A percentile compares a stretch with the other conserved stretches of the same genome.
phyloP scores from a whole-genome alignment of 1,284 basidiomycete genomes.

The Schizophyllum commune region DNA sequence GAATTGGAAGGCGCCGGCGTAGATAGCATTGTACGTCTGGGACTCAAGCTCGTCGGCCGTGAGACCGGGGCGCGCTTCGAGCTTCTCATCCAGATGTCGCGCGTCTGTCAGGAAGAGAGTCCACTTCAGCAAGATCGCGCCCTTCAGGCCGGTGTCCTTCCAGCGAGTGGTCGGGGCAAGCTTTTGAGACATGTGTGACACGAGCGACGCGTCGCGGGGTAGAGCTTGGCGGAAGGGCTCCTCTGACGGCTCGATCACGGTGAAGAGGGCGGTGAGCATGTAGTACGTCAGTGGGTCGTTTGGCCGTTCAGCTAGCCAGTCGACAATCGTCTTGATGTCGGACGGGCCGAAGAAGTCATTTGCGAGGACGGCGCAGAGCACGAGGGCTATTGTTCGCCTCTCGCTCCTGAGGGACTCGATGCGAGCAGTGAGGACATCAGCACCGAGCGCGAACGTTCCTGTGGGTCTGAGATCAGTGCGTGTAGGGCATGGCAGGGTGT shows the following conservation, averaged over 20 bases:
- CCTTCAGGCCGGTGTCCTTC: slow-evolving; percentile 71
- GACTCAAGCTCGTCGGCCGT: slow-evolving; percentile 74
- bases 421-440: slow-evolving; percentile 56
- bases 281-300: slow-evolving; percentile 67
- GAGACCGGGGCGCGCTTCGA: slow-evolving; percentile 63
- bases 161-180: slow-evolving; percentile 48
- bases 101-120: slow-evolving; percentile 76
- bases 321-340: slow-evolving; percentile 54
- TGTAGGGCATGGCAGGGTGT: slow-evolving; percentile 1
- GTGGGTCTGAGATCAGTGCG: slow-evolving; percentile 20
- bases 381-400: slow-evolving; percentile 53
- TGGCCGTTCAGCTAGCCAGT: slow-evolving; percentile 58
- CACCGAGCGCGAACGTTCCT: slow-evolving; percentile 42
- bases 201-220: slow-evolving; percentile 34
- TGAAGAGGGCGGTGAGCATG: slow-evolving; percentile 60
- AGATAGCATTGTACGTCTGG: slow-evolving; percentile 74
- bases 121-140: slow-evolving; percentile 79
- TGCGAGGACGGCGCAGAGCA: slow-evolving; percentile 57
- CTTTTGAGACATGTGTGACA: slow-evolving; percentile 51
- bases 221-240: slow-evolving; percentile 35
- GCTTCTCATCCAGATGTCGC: slow-evolving; percentile 55
- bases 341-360: slow-evolving; percentile 50
- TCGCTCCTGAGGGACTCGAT: slow-evolving; percentile 69
- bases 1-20: slow-evolving; percentile 79
- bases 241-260: slow-evolving; percentile 62